Evolutionary conservation across 2,329 filamentous ascomycete genomes (phyloP).

Genomic region (Rhexocercosporidium sp.): DNA sequence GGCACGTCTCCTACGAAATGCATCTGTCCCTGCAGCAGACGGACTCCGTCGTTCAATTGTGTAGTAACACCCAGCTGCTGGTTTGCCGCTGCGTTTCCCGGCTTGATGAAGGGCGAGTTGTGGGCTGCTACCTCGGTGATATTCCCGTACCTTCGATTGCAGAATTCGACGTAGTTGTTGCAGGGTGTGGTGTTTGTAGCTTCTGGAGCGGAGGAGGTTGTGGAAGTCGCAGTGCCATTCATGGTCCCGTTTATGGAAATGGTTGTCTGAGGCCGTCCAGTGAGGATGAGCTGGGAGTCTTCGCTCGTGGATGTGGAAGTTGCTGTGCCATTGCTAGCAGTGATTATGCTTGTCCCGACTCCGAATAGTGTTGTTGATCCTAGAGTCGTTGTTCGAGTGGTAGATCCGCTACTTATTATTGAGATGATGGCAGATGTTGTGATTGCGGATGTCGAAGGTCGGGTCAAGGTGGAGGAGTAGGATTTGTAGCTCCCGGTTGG

Average conservation of each 20-base stretch:
- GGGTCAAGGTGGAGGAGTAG: slow-evolving; percentile 43
- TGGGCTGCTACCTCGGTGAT: slow-evolving; percentile 80
- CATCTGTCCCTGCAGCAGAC: slow-evolving; percentile 67
- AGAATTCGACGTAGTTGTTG: slow-evolving; percentile 81
- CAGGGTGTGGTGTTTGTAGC: slow-evolving; percentile 78
- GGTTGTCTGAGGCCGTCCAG: slow-evolving; percentile 38
- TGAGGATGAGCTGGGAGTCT: slow-evolving; percentile 46
- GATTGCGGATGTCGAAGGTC: slow-evolving; percentile 32
- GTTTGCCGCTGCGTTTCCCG: slow-evolving; percentile 77
- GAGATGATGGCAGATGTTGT: slow-evolving; percentile 36
- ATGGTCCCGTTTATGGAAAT: slow-evolving; percentile 52
- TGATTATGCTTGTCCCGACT: slow-evolving; percentile 25
- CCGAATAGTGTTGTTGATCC: slow-evolving; percentile 39
- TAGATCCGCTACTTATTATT: slow-evolving; percentile 33
- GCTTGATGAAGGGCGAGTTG: slow-evolving; percentile 78
- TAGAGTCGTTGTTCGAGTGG: slow-evolving; percentile 35
- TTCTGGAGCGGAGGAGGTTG: slow-evolving; percentile 48
- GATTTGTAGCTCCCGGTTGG: slow-evolving; percentile 48
- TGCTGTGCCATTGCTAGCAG: slow-evolving; percentile 35
- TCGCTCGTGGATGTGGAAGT: slow-evolving; percentile 41
- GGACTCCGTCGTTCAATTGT: slow-evolving; percentile 80
- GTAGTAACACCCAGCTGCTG: slow-evolving; percentile 69
- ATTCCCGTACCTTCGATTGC: slow-evolving; percentile 77
- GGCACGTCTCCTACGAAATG: slow-evolving; percentile 64
- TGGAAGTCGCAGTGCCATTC: slow-evolving; percentile 52